Percentiles rank a stretch among this genome's conserved stretches.
phyloP scores from a whole-genome alignment of 768 basidiomycete genomes.

The Amanita thiersii region DNA sequence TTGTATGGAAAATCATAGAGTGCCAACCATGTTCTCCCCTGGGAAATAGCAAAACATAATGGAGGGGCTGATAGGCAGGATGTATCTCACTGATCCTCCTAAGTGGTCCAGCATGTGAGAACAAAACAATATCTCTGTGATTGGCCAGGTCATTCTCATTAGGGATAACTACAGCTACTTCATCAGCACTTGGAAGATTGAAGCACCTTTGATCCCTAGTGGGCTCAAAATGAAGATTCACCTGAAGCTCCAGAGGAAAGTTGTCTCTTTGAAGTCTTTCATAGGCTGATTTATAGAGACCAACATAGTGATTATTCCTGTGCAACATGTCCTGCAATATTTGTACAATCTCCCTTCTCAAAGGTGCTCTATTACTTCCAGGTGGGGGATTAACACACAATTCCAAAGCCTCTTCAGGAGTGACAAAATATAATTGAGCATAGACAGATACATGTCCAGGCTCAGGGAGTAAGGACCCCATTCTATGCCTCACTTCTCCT shows the following conservation, averaged over 20 bases:
- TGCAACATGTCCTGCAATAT: neutral
- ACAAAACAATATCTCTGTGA: conserved; percentile 23
- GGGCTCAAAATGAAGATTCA: neutral
- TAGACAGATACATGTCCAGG: conserved; percentile 14
- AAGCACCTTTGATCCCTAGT: neutral
- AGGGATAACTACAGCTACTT: conserved; percentile 24
- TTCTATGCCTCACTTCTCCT: too few relatives aligned
- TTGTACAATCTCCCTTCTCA: neutral
- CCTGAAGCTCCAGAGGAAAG: neutral
- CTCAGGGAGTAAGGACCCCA: neutral
- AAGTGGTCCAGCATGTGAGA: conserved; percentile 13
- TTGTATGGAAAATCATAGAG: too few relatives aligned
- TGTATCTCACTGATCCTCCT: conserved; percentile 22
- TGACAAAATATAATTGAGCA: conserved; percentile 12
- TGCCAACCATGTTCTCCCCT: conserved; percentile 31
- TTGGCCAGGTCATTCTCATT: conserved; percentile 15
- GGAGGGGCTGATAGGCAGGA: conserved; percentile 22
- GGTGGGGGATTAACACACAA: neutral
- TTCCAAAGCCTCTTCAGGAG: neutral
- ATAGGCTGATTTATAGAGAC: neutral
- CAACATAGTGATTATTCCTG: neutral
- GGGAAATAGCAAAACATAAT: conserved; percentile 23
- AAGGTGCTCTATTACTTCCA: neutral
- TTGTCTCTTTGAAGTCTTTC: neutral
- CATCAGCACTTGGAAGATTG: neutral